These are phyloP conservation scores for Cyclotella atomus DNA, from an alignment of 108 stramenopile genomes.

Conservation along the genomic window DNA sequence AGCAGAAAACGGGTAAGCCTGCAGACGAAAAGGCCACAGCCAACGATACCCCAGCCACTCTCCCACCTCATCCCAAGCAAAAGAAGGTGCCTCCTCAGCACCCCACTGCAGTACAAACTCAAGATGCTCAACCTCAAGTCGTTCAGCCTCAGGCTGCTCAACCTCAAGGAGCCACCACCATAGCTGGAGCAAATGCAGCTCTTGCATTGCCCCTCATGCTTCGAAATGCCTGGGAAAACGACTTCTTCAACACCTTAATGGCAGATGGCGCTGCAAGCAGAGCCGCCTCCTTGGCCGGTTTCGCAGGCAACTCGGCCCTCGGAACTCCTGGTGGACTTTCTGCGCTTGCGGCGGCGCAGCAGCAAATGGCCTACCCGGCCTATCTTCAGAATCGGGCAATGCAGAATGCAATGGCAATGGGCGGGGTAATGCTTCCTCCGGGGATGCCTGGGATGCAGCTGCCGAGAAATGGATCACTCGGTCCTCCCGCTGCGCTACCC, in stretches of 20 bases:
- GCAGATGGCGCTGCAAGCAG: slow-evolving; percentile 36
- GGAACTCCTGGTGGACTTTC: slow-evolving; percentile 19
- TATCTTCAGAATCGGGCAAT: slow-evolving; percentile 17
- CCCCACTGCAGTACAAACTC: background rate
- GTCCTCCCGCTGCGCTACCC: too few species aligned
- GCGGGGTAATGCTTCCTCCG: too few species aligned
- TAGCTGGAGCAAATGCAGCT: slow-evolving; percentile 57
- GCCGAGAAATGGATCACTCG: too few species aligned
- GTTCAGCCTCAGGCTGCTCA: background rate
- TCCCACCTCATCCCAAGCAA: slow-evolving; percentile 88
- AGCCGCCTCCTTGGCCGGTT: slow-evolving; percentile 42
- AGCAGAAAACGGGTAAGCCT: slow-evolving; percentile 24
- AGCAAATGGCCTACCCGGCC: slow-evolving; percentile 22
- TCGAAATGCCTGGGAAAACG: slow-evolving; percentile 78
- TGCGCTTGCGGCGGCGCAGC: slow-evolving; percentile 44
- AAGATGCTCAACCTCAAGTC: background rate
- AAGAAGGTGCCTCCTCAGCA: slow-evolving; percentile 65
- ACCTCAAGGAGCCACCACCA: slow-evolving; percentile 29
- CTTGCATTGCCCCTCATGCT: slow-evolving; percentile 60
- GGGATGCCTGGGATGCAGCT: too few species aligned
- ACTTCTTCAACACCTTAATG: slow-evolving; percentile 78
- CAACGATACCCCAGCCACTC: slow-evolving; percentile 45
- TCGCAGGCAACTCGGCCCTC: slow-evolving; percentile 6
- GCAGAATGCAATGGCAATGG: too few species aligned
- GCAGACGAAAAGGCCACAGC: slow-evolving; percentile 25